Conservation (phyloP, 2,329 filamentous ascomycete species). For the Colletotrichum euphorbiae region DNA sequence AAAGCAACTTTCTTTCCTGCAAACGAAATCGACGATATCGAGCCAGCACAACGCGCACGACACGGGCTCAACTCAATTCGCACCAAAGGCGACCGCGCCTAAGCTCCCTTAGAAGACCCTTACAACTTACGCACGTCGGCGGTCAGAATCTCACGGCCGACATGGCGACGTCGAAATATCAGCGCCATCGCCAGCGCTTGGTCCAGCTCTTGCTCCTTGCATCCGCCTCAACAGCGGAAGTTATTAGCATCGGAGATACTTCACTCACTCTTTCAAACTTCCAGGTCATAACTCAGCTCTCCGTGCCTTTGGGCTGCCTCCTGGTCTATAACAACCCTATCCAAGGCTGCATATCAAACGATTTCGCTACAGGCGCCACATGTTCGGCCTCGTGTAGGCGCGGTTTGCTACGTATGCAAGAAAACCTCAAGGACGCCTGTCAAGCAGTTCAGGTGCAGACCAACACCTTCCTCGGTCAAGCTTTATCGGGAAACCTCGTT, state of each 20-base stretch:
- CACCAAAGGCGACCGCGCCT: conserved; percentile 20
- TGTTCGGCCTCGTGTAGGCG: conserved; percentile 54
- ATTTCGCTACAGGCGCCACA: conserved; percentile 49
- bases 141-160: neutral
- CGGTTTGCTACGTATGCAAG: conserved; percentile 46
- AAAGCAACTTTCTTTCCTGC: neutral
- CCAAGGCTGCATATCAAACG: conserved; percentile 49
- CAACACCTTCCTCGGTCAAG: conserved; percentile 52
- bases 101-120: neutral
- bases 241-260: conserved; percentile 24
- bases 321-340: conserved; percentile 57
- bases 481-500: conserved; percentile 52
- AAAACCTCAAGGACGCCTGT: conserved; percentile 47
- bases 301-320: conserved; percentile 52
- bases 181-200: conserved; percentile 12
- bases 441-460: conserved; percentile 41
- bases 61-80: neutral
- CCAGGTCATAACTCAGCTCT: conserved; percentile 52
- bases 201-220: conserved; percentile 25
- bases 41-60: neutral
- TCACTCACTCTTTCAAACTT: conserved; percentile 51
- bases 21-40: conserved; percentile 9
- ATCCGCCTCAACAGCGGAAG: conserved; percentile 22
- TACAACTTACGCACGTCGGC: neutral
- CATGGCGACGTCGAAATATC: conserved; percentile 26